phyloP scores from a whole-genome alignment of 352 stramenopile genomes.

The Discostella stelligera region DNA sequence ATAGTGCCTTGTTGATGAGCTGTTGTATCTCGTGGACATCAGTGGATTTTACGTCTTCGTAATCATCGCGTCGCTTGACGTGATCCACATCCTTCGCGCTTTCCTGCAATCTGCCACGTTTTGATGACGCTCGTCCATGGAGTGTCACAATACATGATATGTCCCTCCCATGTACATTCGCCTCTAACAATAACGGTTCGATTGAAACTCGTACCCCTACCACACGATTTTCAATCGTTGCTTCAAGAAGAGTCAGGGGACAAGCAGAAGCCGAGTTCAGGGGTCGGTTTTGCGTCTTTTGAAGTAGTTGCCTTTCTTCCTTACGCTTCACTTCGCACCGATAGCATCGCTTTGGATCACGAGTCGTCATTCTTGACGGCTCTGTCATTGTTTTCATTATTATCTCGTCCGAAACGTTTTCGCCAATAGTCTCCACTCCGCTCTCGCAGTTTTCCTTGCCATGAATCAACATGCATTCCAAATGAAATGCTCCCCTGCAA shows the following conservation, averaged over 20 bases:
- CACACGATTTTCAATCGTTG: conserved; percentile 13
- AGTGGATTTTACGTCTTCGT: not conserved
- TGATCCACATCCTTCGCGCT: no score
- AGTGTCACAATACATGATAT: conserved; percentile 25
- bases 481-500: conserved; percentile 38
- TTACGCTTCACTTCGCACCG: conserved; percentile 13
- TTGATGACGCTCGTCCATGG: not conserved
- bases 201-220: conserved; percentile 16
- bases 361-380: not conserved
- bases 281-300: not conserved
- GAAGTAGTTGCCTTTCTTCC: not conserved
- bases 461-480: conserved; percentile 33
- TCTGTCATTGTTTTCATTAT: not conserved
- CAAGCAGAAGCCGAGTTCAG: not conserved
- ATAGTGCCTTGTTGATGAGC: conserved; percentile 19
- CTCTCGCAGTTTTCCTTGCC: not conserved
- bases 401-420: not conserved
- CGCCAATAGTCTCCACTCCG: not conserved
- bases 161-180: conserved; percentile 7
- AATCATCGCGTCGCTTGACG: no score
- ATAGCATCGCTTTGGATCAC: conserved; percentile 28
- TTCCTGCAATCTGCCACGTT: not conserved
- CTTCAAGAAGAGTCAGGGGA: conserved; percentile 17
- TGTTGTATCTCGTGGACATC: conserved; percentile 6
- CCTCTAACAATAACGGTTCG: conserved; percentile 15